phyloP scores from a whole-genome alignment of 345 rosid genomes.

The Orychophragmus violaceus region DNA sequence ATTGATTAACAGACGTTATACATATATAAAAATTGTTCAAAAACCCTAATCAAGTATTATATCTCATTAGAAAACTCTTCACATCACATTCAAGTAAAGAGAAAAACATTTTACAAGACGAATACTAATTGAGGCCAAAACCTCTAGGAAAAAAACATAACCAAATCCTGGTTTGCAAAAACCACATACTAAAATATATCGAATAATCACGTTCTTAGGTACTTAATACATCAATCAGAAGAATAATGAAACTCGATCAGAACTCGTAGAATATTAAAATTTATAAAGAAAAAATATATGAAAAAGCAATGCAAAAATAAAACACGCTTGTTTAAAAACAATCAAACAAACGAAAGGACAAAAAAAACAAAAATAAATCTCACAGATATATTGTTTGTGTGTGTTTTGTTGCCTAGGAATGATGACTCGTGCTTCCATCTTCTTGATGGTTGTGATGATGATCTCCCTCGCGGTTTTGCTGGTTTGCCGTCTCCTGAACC shows the following conservation, averaged over 20 bases:
- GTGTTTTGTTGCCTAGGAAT: constrained; percentile 29
- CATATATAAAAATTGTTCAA: background rate
- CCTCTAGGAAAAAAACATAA: background rate
- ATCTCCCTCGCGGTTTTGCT: constrained; percentile 43
- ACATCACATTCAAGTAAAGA: background rate
- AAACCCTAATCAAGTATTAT: constrained; percentile 5
- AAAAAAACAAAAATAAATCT: constrained; percentile 20
- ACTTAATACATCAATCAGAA: constrained; percentile 22
- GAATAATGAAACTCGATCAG: constrained; percentile 22
- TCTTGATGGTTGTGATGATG: constrained; percentile 36
- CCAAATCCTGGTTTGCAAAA: background rate
- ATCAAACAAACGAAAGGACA: constrained; percentile 26
- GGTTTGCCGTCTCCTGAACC: constrained; percentile 33
- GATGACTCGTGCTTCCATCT: constrained; percentile 33
- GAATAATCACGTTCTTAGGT: constrained; percentile 17
- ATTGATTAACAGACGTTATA: constrained; percentile 14
- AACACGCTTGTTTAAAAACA: constrained; percentile 21
- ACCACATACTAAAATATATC: constrained; percentile 5
- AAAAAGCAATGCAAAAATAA: constrained; percentile 21
- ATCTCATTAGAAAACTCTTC: constrained; percentile 11
- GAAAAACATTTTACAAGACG: constrained; percentile 17
- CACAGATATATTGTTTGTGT: constrained; percentile 25
- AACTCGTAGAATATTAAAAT: background rate
- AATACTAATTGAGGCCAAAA: constrained; percentile 8
- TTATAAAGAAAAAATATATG: background rate